Evolutionary conservation across 2,329 filamentous ascomycete species (phyloP).

Genomic region (Diplodia intermedia): DNA sequence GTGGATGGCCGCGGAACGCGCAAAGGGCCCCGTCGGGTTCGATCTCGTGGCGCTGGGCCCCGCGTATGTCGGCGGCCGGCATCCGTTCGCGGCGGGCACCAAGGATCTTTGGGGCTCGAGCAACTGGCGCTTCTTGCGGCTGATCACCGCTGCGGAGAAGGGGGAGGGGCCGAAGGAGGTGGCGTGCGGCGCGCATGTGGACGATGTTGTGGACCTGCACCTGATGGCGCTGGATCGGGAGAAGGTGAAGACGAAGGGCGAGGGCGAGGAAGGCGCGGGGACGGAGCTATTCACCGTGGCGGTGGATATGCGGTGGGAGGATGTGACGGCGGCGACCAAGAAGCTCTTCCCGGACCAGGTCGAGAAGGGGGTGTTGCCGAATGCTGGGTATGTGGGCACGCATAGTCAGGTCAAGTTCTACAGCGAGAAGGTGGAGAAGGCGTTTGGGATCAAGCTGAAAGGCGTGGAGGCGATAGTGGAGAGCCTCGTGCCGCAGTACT

Average conservation of each 20-base stretch:
- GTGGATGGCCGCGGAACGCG: not conserved
- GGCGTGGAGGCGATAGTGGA: not conserved
- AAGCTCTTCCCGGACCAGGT: slow-evolving; percentile 30
- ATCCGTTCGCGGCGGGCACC: not conserved
- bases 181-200: slow-evolving; percentile 22
- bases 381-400: slow-evolving; percentile 26
- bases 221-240: slow-evolving; percentile 31
- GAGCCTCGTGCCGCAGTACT: slow-evolving; percentile 5
- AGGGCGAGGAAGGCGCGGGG: not conserved
- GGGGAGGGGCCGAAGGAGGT: not conserved
- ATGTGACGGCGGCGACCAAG: slow-evolving; percentile 11
- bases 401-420: not conserved
- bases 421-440: slow-evolving; percentile 2
- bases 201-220: slow-evolving; percentile 32
- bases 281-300: slow-evolving; percentile 8
- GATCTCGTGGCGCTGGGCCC: slow-evolving; percentile 11
- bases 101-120: slow-evolving; percentile 3
- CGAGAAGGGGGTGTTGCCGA: slow-evolving; percentile 19
- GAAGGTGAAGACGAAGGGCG: not conserved
- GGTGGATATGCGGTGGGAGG: slow-evolving; percentile 10
- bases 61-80: not conserved
- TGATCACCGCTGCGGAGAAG: slow-evolving; percentile 3
- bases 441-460: slow-evolving; percentile 18
- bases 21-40: not conserved
- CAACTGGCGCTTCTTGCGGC: slow-evolving; percentile 3